Evolutionary conservation across 306 rosid genomes (phyloP).

Genomic region (Trifolium subterraneum): DNA sequence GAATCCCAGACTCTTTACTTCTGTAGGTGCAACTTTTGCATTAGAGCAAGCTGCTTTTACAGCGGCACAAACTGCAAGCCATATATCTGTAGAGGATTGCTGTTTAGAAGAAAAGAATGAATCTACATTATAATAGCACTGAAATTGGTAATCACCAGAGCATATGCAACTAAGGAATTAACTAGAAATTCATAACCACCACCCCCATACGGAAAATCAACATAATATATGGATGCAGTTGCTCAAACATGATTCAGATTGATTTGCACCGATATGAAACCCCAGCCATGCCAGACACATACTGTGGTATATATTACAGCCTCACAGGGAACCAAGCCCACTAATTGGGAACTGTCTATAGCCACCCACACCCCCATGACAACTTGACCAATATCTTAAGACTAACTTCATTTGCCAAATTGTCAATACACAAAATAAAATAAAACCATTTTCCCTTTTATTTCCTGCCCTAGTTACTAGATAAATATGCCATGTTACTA

Average conservation of each 20-base stretch:
- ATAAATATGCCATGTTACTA: slow-evolving; percentile 9
- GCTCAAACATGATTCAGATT: slow-evolving; percentile 29
- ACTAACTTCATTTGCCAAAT: slow-evolving; percentile 33
- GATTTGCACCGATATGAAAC: not conserved
- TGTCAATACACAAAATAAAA: slow-evolving; percentile 13
- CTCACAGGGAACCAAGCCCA: slow-evolving; percentile 28
- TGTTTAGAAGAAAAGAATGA: slow-evolving; percentile 52
- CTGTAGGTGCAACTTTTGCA: slow-evolving; percentile 68
- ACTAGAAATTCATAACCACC: slow-evolving; percentile 22
- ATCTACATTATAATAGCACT: slow-evolving; percentile 35
- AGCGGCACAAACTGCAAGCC: slow-evolving; percentile 95
- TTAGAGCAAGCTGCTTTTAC: slow-evolving; percentile 80
- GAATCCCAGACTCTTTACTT: slow-evolving; percentile 86
- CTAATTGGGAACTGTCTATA: slow-evolving; percentile 24
- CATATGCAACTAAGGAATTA: slow-evolving; percentile 34
- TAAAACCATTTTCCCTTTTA: slow-evolving; percentile 15
- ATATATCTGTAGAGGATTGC: slow-evolving; percentile 99
- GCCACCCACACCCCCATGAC: not conserved
- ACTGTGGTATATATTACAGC: not conserved
- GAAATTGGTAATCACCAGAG: slow-evolving; percentile 13
- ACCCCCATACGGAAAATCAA: slow-evolving; percentile 18
- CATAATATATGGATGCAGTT: slow-evolving; percentile 34
- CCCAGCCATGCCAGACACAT: slow-evolving; percentile 18
- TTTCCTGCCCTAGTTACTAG: not conserved
- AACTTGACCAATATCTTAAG: slow-evolving; percentile 1